These are phyloP conservation scores for Hymenoscyphus occultus DNA, from an alignment of 2,329 filamentous ascomycete species.

Conservation along the genomic window DNA sequence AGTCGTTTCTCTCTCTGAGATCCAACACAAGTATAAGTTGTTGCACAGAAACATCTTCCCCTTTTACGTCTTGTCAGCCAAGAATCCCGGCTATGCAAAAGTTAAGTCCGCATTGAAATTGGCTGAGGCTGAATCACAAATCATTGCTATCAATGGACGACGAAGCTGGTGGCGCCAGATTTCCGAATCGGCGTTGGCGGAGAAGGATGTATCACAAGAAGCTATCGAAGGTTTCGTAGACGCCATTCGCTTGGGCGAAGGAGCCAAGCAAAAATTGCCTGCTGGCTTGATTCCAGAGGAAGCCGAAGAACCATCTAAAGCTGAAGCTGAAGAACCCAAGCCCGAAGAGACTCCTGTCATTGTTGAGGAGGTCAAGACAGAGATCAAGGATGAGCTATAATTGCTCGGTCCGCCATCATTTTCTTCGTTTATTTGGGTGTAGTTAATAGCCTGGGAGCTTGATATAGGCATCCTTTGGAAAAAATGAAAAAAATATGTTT, in stretches of 20 bases:
- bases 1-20: slow-evolving; percentile 63
- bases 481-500: neutral
- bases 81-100: slow-evolving; percentile 53
- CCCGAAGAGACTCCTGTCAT: slow-evolving; percentile 14
- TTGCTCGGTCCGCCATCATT: neutral
- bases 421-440: slow-evolving; percentile 14
- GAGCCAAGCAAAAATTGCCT: slow-evolving; percentile 72
- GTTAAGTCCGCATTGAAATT: slow-evolving; percentile 64
- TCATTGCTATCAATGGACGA: slow-evolving; percentile 82
- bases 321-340: slow-evolving; percentile 40
- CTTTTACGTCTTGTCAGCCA: slow-evolving; percentile 69
- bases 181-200: slow-evolving; percentile 35
- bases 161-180: slow-evolving; percentile 83
- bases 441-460: neutral
- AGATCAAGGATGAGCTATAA: slow-evolving; percentile 29
- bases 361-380: slow-evolving; percentile 22
- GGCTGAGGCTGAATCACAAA: slow-evolving; percentile 53
- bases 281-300: slow-evolving; percentile 52
- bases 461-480: slow-evolving; percentile 35
- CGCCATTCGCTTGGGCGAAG: slow-evolving; percentile 84
- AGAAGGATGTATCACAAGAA: slow-evolving; percentile 50
- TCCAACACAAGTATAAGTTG: slow-evolving; percentile 71
- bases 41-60: slow-evolving; percentile 72
- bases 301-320: slow-evolving; percentile 39
- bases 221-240: slow-evolving; percentile 85